Percentiles rank a stretch among this genome's conserved stretches.
Conservation (phyloP, 2,329 filamentous ascomycete species). For the Botrytis fragariae region DNA sequence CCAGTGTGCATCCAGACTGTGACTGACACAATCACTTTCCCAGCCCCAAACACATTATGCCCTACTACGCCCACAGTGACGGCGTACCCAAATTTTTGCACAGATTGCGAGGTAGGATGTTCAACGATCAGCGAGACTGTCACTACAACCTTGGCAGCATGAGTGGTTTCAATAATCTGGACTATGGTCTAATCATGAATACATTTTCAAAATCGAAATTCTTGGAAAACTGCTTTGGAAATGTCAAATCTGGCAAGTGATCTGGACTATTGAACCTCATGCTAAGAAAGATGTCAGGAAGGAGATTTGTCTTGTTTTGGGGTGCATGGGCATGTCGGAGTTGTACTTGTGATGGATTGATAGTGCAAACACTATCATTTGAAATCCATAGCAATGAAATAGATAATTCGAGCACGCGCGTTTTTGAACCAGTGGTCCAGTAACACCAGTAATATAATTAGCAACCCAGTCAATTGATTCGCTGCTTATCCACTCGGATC, state of each 20-base stretch:
- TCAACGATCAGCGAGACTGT: constrained; percentile 18
- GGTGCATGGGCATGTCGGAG: background rate
- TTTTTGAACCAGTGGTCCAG: background rate
- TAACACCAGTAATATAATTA: background rate
- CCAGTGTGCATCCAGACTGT: background rate
- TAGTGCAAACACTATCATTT: background rate
- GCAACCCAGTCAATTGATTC: background rate
- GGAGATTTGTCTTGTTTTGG: too few species aligned
- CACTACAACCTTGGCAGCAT: constrained; percentile 20
- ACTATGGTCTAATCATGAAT: background rate
- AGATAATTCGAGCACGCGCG: background rate
- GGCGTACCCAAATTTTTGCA: constrained; percentile 12
- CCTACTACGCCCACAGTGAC: background rate
- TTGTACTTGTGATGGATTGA: background rate
- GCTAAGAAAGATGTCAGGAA: too few species aligned
- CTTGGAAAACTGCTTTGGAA: background rate
- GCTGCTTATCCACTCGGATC: background rate
- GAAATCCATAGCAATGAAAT: background rate
- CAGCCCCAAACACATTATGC: background rate
- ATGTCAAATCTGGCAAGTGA: background rate
- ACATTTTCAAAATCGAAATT: background rate
- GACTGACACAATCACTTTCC: background rate
- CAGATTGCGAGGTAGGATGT: constrained; percentile 27
- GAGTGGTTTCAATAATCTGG: background rate
- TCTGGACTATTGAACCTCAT: background rate